Conservation (phyloP, 352 stramenopile genomes). For the Globisporangium nagaii region DNA sequence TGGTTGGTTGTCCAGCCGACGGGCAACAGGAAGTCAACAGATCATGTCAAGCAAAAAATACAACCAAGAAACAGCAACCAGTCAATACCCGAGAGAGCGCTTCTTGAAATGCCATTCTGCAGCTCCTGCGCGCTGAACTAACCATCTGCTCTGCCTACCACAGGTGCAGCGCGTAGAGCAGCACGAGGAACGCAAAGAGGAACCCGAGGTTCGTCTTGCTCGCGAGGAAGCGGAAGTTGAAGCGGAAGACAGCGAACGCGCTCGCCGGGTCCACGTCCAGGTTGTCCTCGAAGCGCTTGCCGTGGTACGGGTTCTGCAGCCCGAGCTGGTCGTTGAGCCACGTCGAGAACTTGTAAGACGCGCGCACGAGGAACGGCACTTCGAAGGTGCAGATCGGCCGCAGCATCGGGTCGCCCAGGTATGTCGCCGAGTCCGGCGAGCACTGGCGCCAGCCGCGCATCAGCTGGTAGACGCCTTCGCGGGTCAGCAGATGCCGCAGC, state of each 20-base stretch:
- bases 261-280: slow-evolving; percentile 43
- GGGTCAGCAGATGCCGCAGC: slow-evolving; percentile 58
- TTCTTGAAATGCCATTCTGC: neutral
- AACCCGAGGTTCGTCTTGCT: slow-evolving; percentile 83
- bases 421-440: slow-evolving; percentile 53
- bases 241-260: slow-evolving; percentile 44
- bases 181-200: slow-evolving; percentile 41
- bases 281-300: slow-evolving; percentile 72
- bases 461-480: slow-evolving; percentile 58
- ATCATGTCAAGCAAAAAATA: neutral
- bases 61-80: neutral
- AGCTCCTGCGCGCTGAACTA: neutral
- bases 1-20: neutral
- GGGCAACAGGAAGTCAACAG: neutral
- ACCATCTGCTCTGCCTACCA: slow-evolving; percentile 36
- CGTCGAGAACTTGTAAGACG: slow-evolving; percentile 73
- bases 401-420: slow-evolving; percentile 81
- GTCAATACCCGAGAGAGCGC: neutral
- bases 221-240: slow-evolving; percentile 85
- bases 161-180: slow-evolving; percentile 68
- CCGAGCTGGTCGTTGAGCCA: slow-evolving; percentile 72
- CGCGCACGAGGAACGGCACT: slow-evolving; percentile 64
- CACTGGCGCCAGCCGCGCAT: slow-evolving; percentile 66
- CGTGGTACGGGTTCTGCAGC: slow-evolving; percentile 61
- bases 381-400: slow-evolving; percentile 82